Base-by-base conservation (phyloP, 2,329 filamentous ascomycete species). In the Penicillium sp. region DNA sequence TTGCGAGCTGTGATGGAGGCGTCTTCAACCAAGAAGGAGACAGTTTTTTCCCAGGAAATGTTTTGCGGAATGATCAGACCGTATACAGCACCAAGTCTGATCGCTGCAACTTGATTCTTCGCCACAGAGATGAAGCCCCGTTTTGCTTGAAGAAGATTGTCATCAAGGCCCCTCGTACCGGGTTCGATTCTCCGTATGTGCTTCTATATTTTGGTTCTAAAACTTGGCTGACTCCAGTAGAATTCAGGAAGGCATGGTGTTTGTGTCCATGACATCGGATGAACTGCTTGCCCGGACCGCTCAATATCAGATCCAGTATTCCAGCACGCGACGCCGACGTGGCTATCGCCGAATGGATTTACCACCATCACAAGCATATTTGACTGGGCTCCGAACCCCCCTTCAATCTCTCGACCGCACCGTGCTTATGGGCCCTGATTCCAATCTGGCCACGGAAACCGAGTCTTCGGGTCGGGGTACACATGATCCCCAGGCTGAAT, bases 1-100 rank as follows among this genome's bases (percentile, higher is more conserved):
- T 97, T 60, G 84, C 90, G 49, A 95, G 88, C 79, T 97, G 92
- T 70, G 93, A 97, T 72, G 92, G 91, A 42, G 92, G 93, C 44
- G 79, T 81, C 57, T 84, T 83, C 65, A 84, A 87, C 65, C 76
- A 74, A 19, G 71, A 80, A 54, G 76, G 80, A 11, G 78, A 78
- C 35, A 76, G 75, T 29, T 90, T 90, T 61, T 83, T 84, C 13
- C 86, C 88, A 21, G 90, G 93, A 65, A 96, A 96, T 71, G 87
- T 97, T 27, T 81, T 98, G 60, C 87, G 85, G 64, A 87, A 93
- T 71, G 91, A 98, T 74, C 81, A 82, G 56, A 90, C 89, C 11
- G 91, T 96, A 2, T 98, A 97, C 71, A 96, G 92, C 75, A 96
- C 92, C 37, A 90, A 93, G 71, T 87, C 86, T n/a, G 89, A 89